Evolutionary conservation across 768 basidiomycete genomes (phyloP).

Genomic region (Lentinus brumalis): DNA sequence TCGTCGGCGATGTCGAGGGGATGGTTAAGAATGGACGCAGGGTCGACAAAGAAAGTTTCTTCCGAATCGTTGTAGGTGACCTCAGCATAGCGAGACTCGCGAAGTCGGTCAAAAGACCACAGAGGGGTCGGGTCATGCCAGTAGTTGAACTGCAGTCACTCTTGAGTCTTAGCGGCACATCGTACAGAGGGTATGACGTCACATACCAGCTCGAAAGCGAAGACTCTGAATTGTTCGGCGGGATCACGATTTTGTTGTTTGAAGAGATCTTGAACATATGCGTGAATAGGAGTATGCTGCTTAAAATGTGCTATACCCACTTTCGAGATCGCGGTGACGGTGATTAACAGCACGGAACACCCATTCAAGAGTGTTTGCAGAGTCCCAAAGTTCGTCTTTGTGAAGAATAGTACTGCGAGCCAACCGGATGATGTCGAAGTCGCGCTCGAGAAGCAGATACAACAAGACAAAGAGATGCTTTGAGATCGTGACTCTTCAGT

Average conservation of each 20-base stretch:
- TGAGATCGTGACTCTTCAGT: not conserved
- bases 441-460: slow-evolving; percentile 37
- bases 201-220: slow-evolving; percentile 32
- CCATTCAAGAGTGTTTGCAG: slow-evolving; percentile 24
- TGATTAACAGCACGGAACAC: slow-evolving; percentile 24
- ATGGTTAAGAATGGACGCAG: slow-evolving; percentile 25
- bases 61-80: slow-evolving; percentile 25
- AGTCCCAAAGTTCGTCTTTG: slow-evolving; percentile 32
- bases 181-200: no score
- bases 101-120: slow-evolving; percentile 12
- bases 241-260: slow-evolving; percentile 31
- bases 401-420: slow-evolving; percentile 30
- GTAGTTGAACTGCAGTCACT: slow-evolving; percentile 12
- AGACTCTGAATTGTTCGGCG: slow-evolving; percentile 28
- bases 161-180: not conserved
- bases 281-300: not conserved
- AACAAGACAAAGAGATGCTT: slow-evolving; percentile 39
- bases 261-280: slow-evolving; percentile 27
- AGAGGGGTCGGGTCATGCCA: slow-evolving; percentile 8
- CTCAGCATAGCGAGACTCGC: slow-evolving; percentile 17
- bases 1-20: slow-evolving; percentile 13
- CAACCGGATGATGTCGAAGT: slow-evolving; percentile 35
- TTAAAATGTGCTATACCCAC: slow-evolving; percentile 10
- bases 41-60: slow-evolving; percentile 21
- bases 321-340: slow-evolving; percentile 28